Conservation (phyloP, 352 stramenopile genomes). For the Phytophthora constricta region DNA sequence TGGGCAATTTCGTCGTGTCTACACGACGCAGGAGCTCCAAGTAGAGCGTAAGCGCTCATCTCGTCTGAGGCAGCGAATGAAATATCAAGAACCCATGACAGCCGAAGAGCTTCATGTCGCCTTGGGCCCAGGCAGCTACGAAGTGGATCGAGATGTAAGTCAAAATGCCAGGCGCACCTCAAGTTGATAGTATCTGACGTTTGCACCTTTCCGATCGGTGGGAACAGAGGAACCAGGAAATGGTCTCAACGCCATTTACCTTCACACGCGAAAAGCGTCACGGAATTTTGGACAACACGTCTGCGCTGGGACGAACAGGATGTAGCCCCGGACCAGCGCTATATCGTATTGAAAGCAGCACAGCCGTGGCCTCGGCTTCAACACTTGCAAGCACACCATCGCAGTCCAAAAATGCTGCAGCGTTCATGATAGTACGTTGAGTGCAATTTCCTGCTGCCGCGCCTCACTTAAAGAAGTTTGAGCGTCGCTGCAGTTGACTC, state of each 20-base stretch:
- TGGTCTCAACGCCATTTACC: slow-evolving; percentile 50
- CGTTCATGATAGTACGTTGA: slow-evolving; percentile 38
- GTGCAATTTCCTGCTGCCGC: not conserved
- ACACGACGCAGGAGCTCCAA: slow-evolving; percentile 50
- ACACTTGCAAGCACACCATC: slow-evolving; percentile 30
- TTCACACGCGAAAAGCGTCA: slow-evolving; percentile 53
- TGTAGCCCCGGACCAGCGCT: slow-evolving; percentile 26
- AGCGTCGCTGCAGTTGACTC: too few relatives aligned
- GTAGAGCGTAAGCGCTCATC: slow-evolving; percentile 21
- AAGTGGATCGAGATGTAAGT: slow-evolving; percentile 56
- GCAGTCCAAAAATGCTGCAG: slow-evolving; percentile 41
- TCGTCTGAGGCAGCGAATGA: slow-evolving; percentile 12
- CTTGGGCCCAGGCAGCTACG: slow-evolving; percentile 62
- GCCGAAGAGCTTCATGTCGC: slow-evolving; percentile 36
- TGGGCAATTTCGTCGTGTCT: slow-evolving; percentile 54
- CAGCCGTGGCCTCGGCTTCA: slow-evolving; percentile 9
- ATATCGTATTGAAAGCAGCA: slow-evolving; percentile 35
- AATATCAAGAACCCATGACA: slow-evolving; percentile 20
- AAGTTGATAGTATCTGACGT: slow-evolving; percentile 5
- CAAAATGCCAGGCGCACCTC: not conserved
- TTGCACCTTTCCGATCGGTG: not conserved
- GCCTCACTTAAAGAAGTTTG: too few relatives aligned
- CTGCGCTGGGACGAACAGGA: slow-evolving; percentile 21
- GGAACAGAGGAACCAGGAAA: slow-evolving; percentile 53
- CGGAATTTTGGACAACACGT: slow-evolving; percentile 50